Evolutionary conservation across 176 grass and related monocot species (phyloP).

Genomic region (Oryza nivara): DNA sequence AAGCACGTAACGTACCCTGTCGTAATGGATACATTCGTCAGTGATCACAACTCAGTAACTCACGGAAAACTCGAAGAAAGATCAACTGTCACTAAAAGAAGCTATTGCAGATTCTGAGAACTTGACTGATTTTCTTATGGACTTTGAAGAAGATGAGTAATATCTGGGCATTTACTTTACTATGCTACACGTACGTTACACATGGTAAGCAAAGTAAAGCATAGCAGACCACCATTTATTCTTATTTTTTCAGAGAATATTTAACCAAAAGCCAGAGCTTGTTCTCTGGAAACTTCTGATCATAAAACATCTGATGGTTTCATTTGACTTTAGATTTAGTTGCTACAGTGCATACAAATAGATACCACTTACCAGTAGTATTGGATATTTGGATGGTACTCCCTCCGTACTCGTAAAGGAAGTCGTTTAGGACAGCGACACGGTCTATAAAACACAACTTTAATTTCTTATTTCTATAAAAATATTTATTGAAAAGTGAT

Average conservation of each 20-base stretch:
- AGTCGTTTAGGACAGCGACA: too few relatives aligned
- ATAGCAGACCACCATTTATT: constrained; percentile 12
- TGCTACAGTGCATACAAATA: constrained; percentile 21
- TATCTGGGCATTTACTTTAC: constrained; percentile 15
- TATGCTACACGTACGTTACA: constrained; percentile 11
- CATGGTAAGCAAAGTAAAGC: constrained; percentile 34
- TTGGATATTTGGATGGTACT: background rate
- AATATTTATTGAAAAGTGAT: too few relatives aligned
- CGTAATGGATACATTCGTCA: background rate
- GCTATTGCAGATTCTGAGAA: constrained; percentile 84
- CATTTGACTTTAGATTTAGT: constrained; percentile 26
- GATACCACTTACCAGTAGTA: constrained; percentile 1
- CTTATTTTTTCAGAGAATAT: background rate
- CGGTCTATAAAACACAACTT: too few relatives aligned
- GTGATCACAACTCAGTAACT: background rate
- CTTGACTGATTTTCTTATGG: constrained; percentile 83
- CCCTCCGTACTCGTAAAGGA: too few relatives aligned
- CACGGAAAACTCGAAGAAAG: constrained; percentile 74
- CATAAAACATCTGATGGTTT: background rate
- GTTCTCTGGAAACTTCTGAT: constrained; percentile 30
- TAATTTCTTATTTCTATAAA: too few relatives aligned
- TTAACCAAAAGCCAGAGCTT: background rate
- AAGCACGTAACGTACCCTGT: background rate
- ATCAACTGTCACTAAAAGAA: constrained; percentile 66
- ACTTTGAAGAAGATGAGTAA: constrained; percentile 78